These are phyloP conservation scores for Priceomyces melissophilus DNA, from an alignment of 805 yeast genomes.

Conservation along the genomic window DNA sequence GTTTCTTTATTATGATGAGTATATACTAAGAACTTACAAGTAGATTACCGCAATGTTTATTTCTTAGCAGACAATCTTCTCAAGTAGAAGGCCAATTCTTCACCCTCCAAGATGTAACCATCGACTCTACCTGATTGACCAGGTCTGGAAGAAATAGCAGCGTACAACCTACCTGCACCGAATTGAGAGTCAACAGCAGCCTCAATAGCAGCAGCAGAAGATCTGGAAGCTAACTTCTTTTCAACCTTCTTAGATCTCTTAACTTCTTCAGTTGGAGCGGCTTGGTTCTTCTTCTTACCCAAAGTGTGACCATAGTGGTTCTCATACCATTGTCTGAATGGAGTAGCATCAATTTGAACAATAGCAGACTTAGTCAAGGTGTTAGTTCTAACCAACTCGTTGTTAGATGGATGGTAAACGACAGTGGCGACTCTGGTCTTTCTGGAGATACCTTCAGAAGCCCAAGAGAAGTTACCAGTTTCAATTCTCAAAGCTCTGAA, in stretches of 20 bases:
- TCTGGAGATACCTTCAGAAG: slow-evolving; percentile 96
- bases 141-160: slow-evolving; percentile 98
- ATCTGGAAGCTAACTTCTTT: slow-evolving; percentile 93
- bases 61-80: slow-evolving; percentile 99
- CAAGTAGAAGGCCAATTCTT: slow-evolving; percentile 99
- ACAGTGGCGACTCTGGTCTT: slow-evolving; percentile 99
- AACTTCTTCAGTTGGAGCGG: slow-evolving; percentile 49
- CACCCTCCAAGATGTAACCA: slow-evolving; percentile 99
- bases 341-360: slow-evolving; percentile 99
- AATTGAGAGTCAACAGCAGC: slow-evolving; percentile 91
- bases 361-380: slow-evolving; percentile 98
- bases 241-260: slow-evolving; percentile 75
- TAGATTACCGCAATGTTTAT: slow-evolving; percentile 42
- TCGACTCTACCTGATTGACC: slow-evolving; percentile 99
- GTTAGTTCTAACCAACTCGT: slow-evolving; percentile 99
- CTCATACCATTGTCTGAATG: slow-evolving; percentile 99
- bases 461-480: slow-evolving; percentile 99
- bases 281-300: slow-evolving; percentile 72
- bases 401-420: slow-evolving; percentile 99
- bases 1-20: slow-evolving; percentile 3
- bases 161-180: slow-evolving; percentile 98
- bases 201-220: slow-evolving; percentile 80
- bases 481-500: slow-evolving; percentile 99
- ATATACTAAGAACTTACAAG: slow-evolving; percentile 3
- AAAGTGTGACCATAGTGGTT: slow-evolving; percentile 92